These are phyloP conservation scores for Apiospora phragmitis DNA, from an alignment of 2,329 filamentous ascomycete species.

Conservation along the genomic window DNA sequence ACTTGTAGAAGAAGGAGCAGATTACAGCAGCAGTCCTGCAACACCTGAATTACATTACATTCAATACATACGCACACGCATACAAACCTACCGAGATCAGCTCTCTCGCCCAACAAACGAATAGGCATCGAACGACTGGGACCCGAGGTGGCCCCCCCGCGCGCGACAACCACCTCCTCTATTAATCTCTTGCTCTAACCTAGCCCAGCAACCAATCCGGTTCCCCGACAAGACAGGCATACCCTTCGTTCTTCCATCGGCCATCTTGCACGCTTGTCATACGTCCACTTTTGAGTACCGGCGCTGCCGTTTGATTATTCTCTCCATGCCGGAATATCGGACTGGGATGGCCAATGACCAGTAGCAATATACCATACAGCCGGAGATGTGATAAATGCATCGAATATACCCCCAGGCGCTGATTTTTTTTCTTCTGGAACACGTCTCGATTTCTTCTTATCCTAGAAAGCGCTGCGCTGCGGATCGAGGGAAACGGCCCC, in stretches of 20 bases:
- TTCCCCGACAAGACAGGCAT: neutral
- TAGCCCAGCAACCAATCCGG: constrained; percentile 2
- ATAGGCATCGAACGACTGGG: constrained; percentile 5
- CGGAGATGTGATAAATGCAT: neutral
- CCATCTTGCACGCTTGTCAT: constrained; percentile 8
- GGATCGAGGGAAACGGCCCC: constrained; percentile 2
- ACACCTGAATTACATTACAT: neutral
- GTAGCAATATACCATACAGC: constrained; percentile 1
- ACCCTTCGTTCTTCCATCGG: neutral
- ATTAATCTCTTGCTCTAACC: constrained; percentile 6
- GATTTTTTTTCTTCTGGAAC: constrained; percentile 8
- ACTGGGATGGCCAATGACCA: constrained; percentile 2
- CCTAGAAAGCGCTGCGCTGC: neutral
- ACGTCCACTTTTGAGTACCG: constrained; percentile 11
- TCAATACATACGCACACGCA: no score
- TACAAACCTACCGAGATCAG: no score
- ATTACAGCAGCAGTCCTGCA: neutral
- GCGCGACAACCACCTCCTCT: neutral
- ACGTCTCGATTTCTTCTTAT: neutral
- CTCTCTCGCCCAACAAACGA: constrained; percentile 5
- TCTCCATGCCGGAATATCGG: neutral
- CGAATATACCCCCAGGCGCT: neutral
- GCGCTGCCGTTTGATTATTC: constrained; percentile 8
- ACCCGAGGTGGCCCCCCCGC: neutral
- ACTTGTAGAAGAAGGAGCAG: no score